Conservation (phyloP, 163 green algal species). For the Trebouxiophyceae sp. region DNA sequence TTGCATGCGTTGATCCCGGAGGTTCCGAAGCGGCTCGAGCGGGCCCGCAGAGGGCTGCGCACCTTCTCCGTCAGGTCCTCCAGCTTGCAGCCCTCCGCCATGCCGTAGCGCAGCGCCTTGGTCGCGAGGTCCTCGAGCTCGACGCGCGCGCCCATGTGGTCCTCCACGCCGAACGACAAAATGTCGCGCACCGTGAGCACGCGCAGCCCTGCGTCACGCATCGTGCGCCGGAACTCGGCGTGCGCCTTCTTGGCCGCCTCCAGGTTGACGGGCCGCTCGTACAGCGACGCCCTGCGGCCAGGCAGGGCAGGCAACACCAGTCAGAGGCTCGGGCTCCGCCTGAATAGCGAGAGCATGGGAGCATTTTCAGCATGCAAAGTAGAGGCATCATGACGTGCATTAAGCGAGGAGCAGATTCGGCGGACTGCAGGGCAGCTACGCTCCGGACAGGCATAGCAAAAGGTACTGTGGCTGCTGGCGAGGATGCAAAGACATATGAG, state of each 20-base stretch:
- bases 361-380: too few relatives aligned
- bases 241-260: slow-evolving; percentile 74
- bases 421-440: too few relatives aligned
- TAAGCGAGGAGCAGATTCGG: too few relatives aligned
- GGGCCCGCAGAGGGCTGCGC: not conserved
- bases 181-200: slow-evolving; percentile 91
- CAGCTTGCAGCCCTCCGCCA: slow-evolving; percentile 37
- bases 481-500: too few relatives aligned
- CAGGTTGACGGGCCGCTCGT: slow-evolving; percentile 91
- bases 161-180: slow-evolving; percentile 63
- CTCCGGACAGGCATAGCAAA: too few relatives aligned
- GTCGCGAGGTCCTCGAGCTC: slow-evolving; percentile 87
- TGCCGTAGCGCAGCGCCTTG: slow-evolving; percentile 45
- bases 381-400: too few relatives aligned
- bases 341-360: too few relatives aligned
- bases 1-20: too few relatives aligned
- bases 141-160: slow-evolving; percentile 74
- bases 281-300: slow-evolving; percentile 77
- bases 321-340: too few relatives aligned
- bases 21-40: too few relatives aligned
- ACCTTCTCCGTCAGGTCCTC: slow-evolving; percentile 36
- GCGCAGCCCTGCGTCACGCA: slow-evolving; percentile 50
- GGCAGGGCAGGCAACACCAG: too few relatives aligned
- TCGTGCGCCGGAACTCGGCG: slow-evolving; percentile 65
- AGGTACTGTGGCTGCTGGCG: too few relatives aligned